Evolutionary conservation across 352 stramenopile species (phyloP).

Genomic region (Thraustotheca clavata): DNA sequence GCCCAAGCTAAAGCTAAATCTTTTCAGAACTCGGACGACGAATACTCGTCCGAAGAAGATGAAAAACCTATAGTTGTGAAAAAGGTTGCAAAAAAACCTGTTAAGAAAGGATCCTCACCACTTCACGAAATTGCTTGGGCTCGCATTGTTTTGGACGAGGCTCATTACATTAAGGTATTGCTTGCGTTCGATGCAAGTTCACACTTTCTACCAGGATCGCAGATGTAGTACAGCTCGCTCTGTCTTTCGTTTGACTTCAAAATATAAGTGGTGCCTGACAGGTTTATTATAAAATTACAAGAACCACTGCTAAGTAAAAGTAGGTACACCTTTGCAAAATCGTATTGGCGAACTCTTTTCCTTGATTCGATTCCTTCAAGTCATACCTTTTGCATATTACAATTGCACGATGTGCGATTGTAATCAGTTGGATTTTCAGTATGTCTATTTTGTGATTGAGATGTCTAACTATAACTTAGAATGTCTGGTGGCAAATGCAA

Average conservation of each 20-base stretch:
- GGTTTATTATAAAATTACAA: constrained; percentile 48
- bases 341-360: constrained; percentile 93
- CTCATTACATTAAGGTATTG: constrained; percentile 90
- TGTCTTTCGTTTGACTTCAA: constrained; percentile 93
- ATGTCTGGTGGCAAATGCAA: constrained; percentile 72
- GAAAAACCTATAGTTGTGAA: constrained; percentile 51
- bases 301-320: not conserved
- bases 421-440: constrained; percentile 94
- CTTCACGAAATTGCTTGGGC: constrained; percentile 86
- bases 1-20: constrained; percentile 26
- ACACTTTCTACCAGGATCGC: constrained; percentile 36
- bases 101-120: constrained; percentile 22
- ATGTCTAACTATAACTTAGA: constrained; percentile 2
- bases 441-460: constrained; percentile 30
- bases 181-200: constrained; percentile 36
- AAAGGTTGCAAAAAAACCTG: constrained; percentile 26
- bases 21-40: constrained; percentile 32
- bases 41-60: constrained; percentile 30
- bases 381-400: constrained; percentile 98
- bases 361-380: constrained; percentile 95
- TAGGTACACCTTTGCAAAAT: constrained; percentile 92
- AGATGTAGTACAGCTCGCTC: constrained; percentile 93
- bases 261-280: constrained; percentile 97
- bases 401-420: constrained; percentile 93
- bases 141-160: constrained; percentile 95